A percentile compares a stretch with the other conserved stretches of the same genome.
phyloP scores from a whole-genome alignment of 2,329 filamentous ascomycete species.

The Fusarium annulatum region DNA sequence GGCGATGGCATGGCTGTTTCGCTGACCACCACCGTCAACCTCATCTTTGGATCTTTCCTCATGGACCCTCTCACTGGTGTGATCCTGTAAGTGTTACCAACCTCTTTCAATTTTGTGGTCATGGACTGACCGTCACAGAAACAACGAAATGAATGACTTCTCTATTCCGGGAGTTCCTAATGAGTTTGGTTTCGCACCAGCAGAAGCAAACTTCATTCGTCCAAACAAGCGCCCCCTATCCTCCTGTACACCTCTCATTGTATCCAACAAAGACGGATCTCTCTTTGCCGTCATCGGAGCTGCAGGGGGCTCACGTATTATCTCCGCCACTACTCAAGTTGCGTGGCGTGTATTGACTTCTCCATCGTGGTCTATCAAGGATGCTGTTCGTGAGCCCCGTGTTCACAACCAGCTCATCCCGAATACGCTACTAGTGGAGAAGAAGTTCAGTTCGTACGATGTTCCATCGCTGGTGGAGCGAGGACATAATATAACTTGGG shows the following conservation, averaged over 20 bases:
- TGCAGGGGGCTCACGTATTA: slow-evolving; percentile 85
- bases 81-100: slow-evolving; percentile 68
- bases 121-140: slow-evolving; percentile 47
- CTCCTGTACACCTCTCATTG: slow-evolving; percentile 83
- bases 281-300: slow-evolving; percentile 79
- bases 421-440: slow-evolving; percentile 75
- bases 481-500: slow-evolving; percentile 79
- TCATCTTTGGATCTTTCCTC: slow-evolving; percentile 83
- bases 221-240: slow-evolving; percentile 85
- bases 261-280: slow-evolving; percentile 69
- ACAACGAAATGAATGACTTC: slow-evolving; percentile 82
- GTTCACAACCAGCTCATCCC: slow-evolving; percentile 87
- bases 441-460: slow-evolving; percentile 72
- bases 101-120: slow-evolving; percentile 7
- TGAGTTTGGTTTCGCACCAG: slow-evolving; percentile 86
- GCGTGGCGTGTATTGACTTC: slow-evolving; percentile 72
- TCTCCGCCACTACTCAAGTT: slow-evolving; percentile 80
- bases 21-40: slow-evolving; percentile 87
- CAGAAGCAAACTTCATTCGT: slow-evolving; percentile 82
- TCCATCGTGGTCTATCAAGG: slow-evolving; percentile 69
- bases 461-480: slow-evolving; percentile 68
- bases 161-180: slow-evolving; percentile 82
- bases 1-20: slow-evolving; percentile 78
- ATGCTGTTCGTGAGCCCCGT: slow-evolving; percentile 74
- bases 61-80: slow-evolving; percentile 86